Base-by-base conservation (phyloP, 2,329 filamentous ascomycete species). In the Knoxdaviesia capensis region DNA sequence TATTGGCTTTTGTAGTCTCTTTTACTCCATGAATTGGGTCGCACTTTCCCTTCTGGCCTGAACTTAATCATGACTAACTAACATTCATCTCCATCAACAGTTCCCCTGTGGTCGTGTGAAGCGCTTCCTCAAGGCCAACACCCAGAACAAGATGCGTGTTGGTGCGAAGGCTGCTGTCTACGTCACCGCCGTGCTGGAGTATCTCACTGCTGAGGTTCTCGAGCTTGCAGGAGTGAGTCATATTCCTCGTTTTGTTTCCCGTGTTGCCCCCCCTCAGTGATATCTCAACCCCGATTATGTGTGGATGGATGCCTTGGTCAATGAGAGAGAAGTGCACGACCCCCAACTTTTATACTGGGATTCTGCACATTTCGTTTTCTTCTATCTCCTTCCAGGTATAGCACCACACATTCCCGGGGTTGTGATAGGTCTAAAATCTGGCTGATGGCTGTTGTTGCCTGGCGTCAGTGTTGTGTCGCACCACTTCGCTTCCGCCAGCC, bases 31-130 rank as follows among this genome's bases (percentile, higher is more conserved):
- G 3, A 20, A 20, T 20, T 3, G 2, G 20, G 20, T 20, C 20
- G 20, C 20, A 20, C 20, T 2, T 20, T 3, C 20, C 20, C 3
- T 20, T 20, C 20, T 20, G 20, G 20, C 20, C 20, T 20, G 6
- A 34, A 42, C 30, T 39, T 31, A 30, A 11, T 31, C 30, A 7
- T 11, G 45, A 46, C 55, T 57, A 45, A 46, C 55, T 57, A 43
- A 58, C 46, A 31, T 38, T 38, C 34, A 10, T 39, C 10, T 36
- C 40, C 32, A 43, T 50, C 45, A 7, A n/a, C 59, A 98, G 90
- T 98, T 98, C 62, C 90, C 90, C 47, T 98, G 90, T 61, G 90
- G 90, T 66, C 90, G 90, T 80, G 90, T 98, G 65, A 98, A 98
- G 81, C 87, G 90, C 68, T 96, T 96, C 69, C 72, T 98, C 59